These are phyloP conservation scores for Lodderomyces parapsilosis DNA, from an alignment of 1,139 yeast species.

Conservation along the genomic window DNA sequence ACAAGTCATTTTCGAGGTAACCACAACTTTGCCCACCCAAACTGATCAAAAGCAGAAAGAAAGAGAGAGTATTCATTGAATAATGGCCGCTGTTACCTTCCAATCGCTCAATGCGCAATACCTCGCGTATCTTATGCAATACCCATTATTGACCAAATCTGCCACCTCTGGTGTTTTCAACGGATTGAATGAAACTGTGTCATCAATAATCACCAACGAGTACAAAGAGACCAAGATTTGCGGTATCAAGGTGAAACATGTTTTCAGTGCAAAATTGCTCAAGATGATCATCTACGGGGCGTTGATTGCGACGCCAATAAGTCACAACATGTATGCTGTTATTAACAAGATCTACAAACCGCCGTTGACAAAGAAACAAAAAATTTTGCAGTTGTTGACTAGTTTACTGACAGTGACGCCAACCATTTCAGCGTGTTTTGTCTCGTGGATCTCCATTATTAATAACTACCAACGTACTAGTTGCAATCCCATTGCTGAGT, in stretches of 20 bases:
- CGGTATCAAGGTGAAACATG: constrained; percentile 29
- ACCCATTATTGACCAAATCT: constrained; percentile 62
- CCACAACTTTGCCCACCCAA: not conserved
- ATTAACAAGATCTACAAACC: constrained; percentile 43
- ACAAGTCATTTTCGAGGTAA: not conserved
- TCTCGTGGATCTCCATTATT: constrained; percentile 53
- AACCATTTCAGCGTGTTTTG: constrained; percentile 53
- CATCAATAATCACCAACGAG: constrained; percentile 52
- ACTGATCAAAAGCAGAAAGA: too few relatives aligned
- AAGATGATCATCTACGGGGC: constrained; percentile 76
- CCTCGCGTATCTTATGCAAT: constrained; percentile 36
- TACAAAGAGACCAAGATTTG: constrained; percentile 20
- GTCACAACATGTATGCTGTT: constrained; percentile 58
- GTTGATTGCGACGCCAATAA: constrained; percentile 67
- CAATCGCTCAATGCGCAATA: constrained; percentile 29
- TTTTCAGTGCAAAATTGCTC: constrained; percentile 48
- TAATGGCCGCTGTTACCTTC: constrained; percentile 4
- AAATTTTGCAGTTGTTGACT: constrained; percentile 57
- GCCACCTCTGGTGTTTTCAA: constrained; percentile 58
- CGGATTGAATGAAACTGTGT: constrained; percentile 59
- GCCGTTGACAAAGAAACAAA: constrained; percentile 33
- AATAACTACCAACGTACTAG: constrained; percentile 27
- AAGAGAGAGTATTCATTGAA: not conserved
- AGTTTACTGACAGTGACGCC: constrained; percentile 68
- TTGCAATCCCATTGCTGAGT: constrained; percentile 17